phyloP scores from a whole-genome alignment of 2,329 filamentous ascomycete species.

The Lasiodiplodia sp. region DNA sequence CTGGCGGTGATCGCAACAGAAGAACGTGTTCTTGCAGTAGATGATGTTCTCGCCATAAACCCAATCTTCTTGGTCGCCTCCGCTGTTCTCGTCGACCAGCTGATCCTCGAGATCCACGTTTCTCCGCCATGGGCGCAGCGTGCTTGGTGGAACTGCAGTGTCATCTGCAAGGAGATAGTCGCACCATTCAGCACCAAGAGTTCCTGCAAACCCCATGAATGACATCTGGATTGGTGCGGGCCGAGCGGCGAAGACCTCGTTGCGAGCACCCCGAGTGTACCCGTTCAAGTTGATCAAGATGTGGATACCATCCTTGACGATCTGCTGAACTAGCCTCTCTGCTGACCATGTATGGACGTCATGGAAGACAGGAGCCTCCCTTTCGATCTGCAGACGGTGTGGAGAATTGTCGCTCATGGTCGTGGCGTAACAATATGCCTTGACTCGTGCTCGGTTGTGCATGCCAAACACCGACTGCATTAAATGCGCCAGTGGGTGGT shows the following conservation, averaged over 20 bases:
- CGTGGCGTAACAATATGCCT: conserved; percentile 94
- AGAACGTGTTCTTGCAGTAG: conserved; percentile 93
- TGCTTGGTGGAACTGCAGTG: conserved; percentile 82
- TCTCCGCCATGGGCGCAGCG: conserved; percentile 78
- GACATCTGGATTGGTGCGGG: conserved; percentile 98
- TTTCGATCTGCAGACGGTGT: conserved; percentile 91
- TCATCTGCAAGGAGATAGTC: conserved; percentile 94
- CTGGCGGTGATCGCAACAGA: conserved; percentile 96
- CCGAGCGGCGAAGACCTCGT: conserved; percentile 94
- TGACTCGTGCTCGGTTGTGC: conserved; percentile 75
- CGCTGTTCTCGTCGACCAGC: conserved; percentile 68
- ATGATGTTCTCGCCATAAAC: conserved; percentile 97
- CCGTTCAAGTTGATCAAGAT: conserved; percentile 98
- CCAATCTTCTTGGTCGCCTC: conserved; percentile 78
- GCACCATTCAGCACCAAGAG: conserved; percentile 96
- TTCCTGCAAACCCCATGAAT: conserved; percentile 98
- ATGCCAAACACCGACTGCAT: conserved; percentile 99
- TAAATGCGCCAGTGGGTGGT: conserved; percentile 92
- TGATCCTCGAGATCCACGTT: conserved; percentile 78
- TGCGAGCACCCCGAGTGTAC: conserved; percentile 94
- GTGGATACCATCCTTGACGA: conserved; percentile 86
- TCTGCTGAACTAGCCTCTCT: conserved; percentile 84
- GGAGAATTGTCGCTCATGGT: conserved; percentile 87
- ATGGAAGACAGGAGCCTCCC: conserved; percentile 87
- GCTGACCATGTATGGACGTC: conserved; percentile 88